These are phyloP conservation scores for Backusella mclennaniae DNA, from an alignment of 192 early-diverging fungal species.

Conservation along the genomic window DNA sequence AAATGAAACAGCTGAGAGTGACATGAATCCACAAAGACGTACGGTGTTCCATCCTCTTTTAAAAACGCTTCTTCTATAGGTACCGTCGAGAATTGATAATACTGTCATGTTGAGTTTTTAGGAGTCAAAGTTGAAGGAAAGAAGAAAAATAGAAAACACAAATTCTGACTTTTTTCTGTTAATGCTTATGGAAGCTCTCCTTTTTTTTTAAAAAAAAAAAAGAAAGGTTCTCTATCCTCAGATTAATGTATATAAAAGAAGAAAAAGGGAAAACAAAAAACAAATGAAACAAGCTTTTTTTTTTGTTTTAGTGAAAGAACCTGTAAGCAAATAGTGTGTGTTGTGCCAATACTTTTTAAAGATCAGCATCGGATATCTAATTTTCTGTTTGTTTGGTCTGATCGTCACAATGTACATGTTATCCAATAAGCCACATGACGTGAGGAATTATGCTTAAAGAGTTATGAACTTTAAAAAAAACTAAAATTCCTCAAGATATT, in stretches of 20 bases:
- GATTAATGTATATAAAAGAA: background rate
- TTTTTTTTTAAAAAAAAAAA: background rate
- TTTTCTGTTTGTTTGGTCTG: background rate
- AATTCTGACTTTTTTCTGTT: background rate
- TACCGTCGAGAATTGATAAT: slow-evolving; percentile 3
- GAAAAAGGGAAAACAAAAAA: background rate
- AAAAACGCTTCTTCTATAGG: background rate
- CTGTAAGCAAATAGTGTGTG: background rate
- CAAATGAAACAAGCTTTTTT: background rate
- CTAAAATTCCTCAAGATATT: background rate
- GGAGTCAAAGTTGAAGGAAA: background rate
- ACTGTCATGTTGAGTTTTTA: background rate
- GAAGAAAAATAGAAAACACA: background rate
- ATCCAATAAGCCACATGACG: background rate
- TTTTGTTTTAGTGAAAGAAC: background rate
- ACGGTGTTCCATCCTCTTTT: background rate
- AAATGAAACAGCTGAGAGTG: background rate
- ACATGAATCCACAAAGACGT: background rate
- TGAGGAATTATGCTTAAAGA: background rate
- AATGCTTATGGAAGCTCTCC: background rate
- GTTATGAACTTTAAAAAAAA: background rate
- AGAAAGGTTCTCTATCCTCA: background rate
- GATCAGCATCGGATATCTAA: background rate
- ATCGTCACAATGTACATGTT: background rate
- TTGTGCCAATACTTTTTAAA: slow-evolving; percentile 2